These are phyloP conservation scores for Otatea glauca DNA, from an alignment of 176 grass and related monocot species.

Conservation along the genomic window DNA sequence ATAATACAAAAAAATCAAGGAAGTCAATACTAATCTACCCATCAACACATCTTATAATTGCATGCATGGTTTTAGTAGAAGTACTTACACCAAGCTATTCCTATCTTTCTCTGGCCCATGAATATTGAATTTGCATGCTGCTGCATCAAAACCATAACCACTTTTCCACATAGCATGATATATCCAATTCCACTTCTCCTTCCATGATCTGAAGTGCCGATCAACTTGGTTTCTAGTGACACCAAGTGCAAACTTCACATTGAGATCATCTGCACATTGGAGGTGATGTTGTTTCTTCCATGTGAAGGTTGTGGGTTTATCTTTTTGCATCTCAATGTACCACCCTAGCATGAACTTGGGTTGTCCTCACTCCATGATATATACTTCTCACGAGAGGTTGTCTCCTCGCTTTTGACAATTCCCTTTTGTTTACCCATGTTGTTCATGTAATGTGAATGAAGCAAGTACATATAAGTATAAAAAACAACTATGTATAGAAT, in stretches of 20 bases:
- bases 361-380: background rate
- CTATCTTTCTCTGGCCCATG: background rate
- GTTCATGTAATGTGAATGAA: too few relatives aligned
- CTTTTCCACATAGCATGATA: background rate
- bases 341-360: background rate
- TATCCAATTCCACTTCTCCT: background rate
- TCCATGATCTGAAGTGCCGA: background rate
- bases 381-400: background rate
- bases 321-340: background rate
- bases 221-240: background rate
- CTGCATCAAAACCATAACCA: background rate
- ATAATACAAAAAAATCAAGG: background rate
- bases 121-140: background rate
- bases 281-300: background rate
- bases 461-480: too few relatives aligned
- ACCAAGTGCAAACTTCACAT: background rate
- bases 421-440: background rate
- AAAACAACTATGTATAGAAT: too few relatives aligned
- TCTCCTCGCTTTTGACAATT: background rate
- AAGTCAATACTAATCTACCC: too few relatives aligned
- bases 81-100: background rate
- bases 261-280: background rate
- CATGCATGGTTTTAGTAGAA: too few relatives aligned
- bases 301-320: background rate
- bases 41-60: too few relatives aligned